Evolutionary conservation across 2,329 filamentous ascomycete genomes (phyloP).

Genomic region (Ambrosiella cleistominuta): DNA sequence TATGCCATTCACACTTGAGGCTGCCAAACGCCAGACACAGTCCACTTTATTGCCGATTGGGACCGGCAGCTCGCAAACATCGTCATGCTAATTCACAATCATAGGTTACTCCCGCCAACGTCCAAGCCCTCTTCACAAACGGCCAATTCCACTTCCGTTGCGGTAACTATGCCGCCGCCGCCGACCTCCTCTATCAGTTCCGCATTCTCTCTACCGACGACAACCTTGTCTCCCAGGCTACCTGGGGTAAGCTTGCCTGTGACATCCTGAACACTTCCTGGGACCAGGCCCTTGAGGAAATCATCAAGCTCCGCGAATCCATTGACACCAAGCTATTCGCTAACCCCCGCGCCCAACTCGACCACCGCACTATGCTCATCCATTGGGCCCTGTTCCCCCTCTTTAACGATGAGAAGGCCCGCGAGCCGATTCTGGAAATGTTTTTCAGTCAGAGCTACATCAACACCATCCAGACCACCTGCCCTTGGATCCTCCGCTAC

Average conservation of each 20-base stretch:
- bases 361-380: slow-evolving; percentile 90
- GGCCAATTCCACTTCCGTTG: slow-evolving; percentile 97
- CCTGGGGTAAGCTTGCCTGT: slow-evolving; percentile 93
- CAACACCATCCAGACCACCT: slow-evolving; percentile 97
- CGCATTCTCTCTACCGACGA: slow-evolving; percentile 95
- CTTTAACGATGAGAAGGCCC: slow-evolving; percentile 89
- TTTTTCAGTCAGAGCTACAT: slow-evolving; percentile 97
- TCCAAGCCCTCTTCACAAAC: slow-evolving; percentile 87
- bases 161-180: slow-evolving; percentile 77
- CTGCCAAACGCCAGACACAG: too few species aligned
- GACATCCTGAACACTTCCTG: slow-evolving; percentile 93
- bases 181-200: slow-evolving; percentile 93
- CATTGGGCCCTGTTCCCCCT: slow-evolving; percentile 98
- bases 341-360: slow-evolving; percentile 87
- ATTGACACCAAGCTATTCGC: slow-evolving; percentile 93
- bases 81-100: background rate
- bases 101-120: slow-evolving; percentile 80
- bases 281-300: slow-evolving; percentile 82
- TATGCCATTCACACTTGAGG: too few species aligned
- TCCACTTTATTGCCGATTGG: too few species aligned
- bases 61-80: too few species aligned
- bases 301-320: slow-evolving; percentile 73
- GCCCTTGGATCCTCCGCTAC: slow-evolving; percentile 92
- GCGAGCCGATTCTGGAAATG: slow-evolving; percentile 81
- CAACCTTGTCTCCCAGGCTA: slow-evolving; percentile 88